Base-by-base conservation (phyloP, 73 alveolate genomes). In the Tetrahymena borealis region DNA sequence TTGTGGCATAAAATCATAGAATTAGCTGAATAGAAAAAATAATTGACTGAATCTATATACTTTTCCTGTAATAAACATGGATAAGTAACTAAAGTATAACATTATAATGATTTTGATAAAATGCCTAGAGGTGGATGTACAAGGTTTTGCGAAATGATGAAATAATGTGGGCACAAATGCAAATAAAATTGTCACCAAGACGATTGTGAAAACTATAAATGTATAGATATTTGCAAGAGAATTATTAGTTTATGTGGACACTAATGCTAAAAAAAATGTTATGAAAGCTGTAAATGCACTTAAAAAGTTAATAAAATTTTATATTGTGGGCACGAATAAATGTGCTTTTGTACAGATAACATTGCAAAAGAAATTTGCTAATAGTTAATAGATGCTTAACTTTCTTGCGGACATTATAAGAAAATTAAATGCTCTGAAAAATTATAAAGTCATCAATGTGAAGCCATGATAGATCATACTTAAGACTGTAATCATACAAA, bases 1-100 rank as follows among this genome's bases (percentile, higher is more conserved):
- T 20, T 93, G 7, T 96, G 98, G 98, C 90, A 31, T 33, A 92
- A 91, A 94, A 94, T 96, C n/a, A 93, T 37, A n/a, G 79, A 40
- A 33, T 92, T 92, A 90, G 98, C 96, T 32, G 36, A 91, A 41
- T 39, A 42, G 78, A 92, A 94, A 90, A 35, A 92, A 32, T 90
- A 92, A 33, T 91, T 96, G 41, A 35, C 40, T 32, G 91, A 93
- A 18, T 16, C 43, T 6, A 93, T 93, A 13, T 33, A 39, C 4
- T 38, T 91, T 33, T 24, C 78, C 39, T 93, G 95, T 38, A 33
- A n/a, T 20, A 38, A 78, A 32, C 93, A 93, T 40, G 77, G 38
- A 39, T n/a, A 93, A 4, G 77, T 20, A 12, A 31, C 12, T 38
- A 20, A 33, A n/a, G 78, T 93, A 32, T 36, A 13, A 11, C 32